Evolutionary conservation across 352 stramenopile species (phyloP).

Genomic region (Pythium sukuiense): DNA sequence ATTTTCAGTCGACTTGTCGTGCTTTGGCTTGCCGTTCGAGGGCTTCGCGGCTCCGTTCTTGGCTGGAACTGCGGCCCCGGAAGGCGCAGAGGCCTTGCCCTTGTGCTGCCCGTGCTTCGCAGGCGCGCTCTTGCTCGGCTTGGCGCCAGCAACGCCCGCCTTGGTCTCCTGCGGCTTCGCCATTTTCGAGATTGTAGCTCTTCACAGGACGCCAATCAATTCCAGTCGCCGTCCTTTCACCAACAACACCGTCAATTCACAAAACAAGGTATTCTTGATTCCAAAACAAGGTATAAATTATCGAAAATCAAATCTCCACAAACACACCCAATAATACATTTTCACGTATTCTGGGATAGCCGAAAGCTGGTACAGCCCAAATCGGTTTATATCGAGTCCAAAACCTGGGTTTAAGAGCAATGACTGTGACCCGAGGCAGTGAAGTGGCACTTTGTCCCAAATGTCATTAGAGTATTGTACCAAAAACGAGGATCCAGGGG

Average conservation of each 20-base stretch:
- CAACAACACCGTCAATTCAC: slow-evolving; percentile 9
- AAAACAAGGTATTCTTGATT: slow-evolving; percentile 8
- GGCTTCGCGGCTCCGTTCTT: slow-evolving; percentile 1
- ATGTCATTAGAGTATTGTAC: no score
- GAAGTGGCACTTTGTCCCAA: no score
- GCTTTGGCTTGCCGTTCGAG: slow-evolving; percentile 5
- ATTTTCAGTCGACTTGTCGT: slow-evolving; percentile 2
- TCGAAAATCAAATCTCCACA: slow-evolving; percentile 11
- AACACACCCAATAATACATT: neutral
- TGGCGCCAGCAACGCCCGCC: slow-evolving; percentile 2
- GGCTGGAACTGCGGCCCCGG: neutral
- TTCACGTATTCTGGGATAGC: neutral
- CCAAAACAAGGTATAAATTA: slow-evolving; percentile 7
- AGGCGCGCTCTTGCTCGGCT: slow-evolving; percentile 5
- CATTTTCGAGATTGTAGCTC: slow-evolving; percentile 18
- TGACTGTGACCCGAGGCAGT: no score
- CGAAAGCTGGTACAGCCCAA: no score
- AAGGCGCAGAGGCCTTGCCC: slow-evolving; percentile 10
- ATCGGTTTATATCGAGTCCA: no score
- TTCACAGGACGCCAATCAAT: slow-evolving; percentile 28
- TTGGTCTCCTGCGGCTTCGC: slow-evolving; percentile 23
- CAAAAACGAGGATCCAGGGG: no score
- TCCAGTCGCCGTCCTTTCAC: slow-evolving; percentile 25
- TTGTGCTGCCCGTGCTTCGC: slow-evolving; percentile 14
- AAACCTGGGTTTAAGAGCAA: no score